These are phyloP conservation scores for Salvia sclarea DNA, from an alignment of 305 asterid species.

Conservation along the genomic window DNA sequence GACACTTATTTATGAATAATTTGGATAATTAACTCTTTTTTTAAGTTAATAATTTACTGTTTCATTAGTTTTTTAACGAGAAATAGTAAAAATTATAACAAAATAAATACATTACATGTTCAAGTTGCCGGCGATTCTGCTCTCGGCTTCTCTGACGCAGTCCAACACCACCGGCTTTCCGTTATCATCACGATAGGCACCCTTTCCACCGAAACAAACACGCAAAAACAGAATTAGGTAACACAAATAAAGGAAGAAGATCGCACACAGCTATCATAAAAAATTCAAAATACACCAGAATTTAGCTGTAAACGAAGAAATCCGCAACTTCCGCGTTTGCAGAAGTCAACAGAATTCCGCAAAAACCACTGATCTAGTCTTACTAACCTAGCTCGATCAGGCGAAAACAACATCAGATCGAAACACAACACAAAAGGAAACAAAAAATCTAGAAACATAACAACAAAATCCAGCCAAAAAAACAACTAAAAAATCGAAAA, in stretches of 20 bases:
- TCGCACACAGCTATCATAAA: too few relatives aligned
- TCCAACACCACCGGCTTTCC: conserved; percentile 98
- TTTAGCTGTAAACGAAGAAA: not conserved
- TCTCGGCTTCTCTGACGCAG: conserved; percentile 94
- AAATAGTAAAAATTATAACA: not conserved
- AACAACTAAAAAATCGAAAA: not conserved
- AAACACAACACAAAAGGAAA: not conserved
- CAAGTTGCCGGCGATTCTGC: conserved; percentile 70
- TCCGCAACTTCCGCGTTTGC: conserved; percentile 8
- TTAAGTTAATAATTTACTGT: too few relatives aligned
- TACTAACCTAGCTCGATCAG: conserved; percentile 11
- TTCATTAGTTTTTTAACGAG: too few relatives aligned
- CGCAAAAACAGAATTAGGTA: not conserved
- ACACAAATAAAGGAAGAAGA: too few relatives aligned
- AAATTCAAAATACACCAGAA: too few relatives aligned
- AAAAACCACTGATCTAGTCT: conserved; percentile 25
- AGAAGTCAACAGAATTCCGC: conserved; percentile 7
- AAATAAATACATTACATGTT: conserved; percentile 60
- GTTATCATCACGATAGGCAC: conserved; percentile 91
- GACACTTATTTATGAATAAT: not conserved
- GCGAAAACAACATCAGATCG: not conserved
- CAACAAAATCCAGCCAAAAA: not conserved
- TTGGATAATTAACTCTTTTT: not conserved
- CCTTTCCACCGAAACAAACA: conserved; percentile 45
- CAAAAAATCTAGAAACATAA: not conserved